Evolutionary conservation across 169 alveolate species (phyloP), one percentile per base, ranked within the genome.

Genomic region (Plasmodium sp.): DNA sequence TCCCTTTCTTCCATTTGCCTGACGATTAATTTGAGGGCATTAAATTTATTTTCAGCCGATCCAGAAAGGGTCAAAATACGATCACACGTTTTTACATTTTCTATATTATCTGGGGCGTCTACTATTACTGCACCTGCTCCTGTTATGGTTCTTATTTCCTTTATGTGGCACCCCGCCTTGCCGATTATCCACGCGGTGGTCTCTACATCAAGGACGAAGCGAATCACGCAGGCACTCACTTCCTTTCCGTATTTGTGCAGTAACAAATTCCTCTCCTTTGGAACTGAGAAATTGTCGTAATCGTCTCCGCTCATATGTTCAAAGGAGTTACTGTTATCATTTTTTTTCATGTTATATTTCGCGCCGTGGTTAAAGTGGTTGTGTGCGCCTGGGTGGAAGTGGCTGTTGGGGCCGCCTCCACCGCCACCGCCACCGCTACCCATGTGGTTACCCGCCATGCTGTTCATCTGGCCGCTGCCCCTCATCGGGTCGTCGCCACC

Each of bases 1-100:
- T 86, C 93, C 56, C 93, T 86, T 86, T 86, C 93, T 77, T 86
- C 93, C 86, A 86, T 86, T 86, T 86, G 93, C 75, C 85, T 86
- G 14, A 86, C 93, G 34, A 86, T 86, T 75, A 86, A 79, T 77
- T 86, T 86, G 58, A 86, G 81, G 36, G 93, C 93, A 54, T 86
- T 86, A 86, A n/a, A 86, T 71, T 86, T 86, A 86, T 56, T 86
- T 86, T 86, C 93, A 41, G 93, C 86, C 33, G 93, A 86, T 18
- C 93, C 93, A 16, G 93, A 86, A 56, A 86, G 72, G 16, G 93
- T 86, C 58, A 86, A 51, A 54, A 86, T 86, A 2, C 93, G 93
- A 86, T 86, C 93, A 86, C 93, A 86, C 22, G 86, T 86, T 86
- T 86, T 74, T 16, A 86, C 93, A 86, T 86, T 86, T 77, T 86